Evolutionary conservation across 1,139 yeast genomes (phyloP), one percentile per base, ranked within the genome.

Genomic region (Suhomyces maxii): DNA sequence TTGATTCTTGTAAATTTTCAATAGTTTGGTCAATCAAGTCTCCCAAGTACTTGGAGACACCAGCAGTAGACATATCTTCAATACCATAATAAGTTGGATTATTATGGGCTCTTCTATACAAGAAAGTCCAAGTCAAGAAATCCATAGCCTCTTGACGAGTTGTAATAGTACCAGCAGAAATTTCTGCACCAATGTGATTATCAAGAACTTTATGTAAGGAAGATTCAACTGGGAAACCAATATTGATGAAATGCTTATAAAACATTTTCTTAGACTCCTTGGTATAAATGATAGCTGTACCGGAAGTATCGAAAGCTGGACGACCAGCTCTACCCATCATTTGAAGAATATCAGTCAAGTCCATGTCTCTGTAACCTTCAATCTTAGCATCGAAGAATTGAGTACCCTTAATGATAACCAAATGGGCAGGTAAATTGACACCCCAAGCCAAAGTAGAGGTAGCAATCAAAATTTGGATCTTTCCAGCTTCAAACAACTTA

Each of bases 391-490:
- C 96, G 60, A 84, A 88, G 57, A 84, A 87, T 60, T 88, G 95
- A 0, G 99, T 93, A 35, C 98, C 98, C 64, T 93, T 93, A 53
- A 93, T 88, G 42, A 93, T 83, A 8, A 93, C 99, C 57, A 93
- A 72, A 69, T 90, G 93, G 0, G 98, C 98, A 1, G 98, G 98
- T 52, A 93, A 76, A 60, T 93, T 93, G 36, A 93, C 97, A 58
- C 98, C 98, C 95, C 97, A 90, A 0, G 98, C 99, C 56, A 95
- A 77, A 1, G 99, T 93, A 18, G 97, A 87, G 0, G 99, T 93
- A 0, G 99, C 98, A 46, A 95, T 80, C 49, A 93, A 76, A 47
- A 93, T 85, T 68, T 93, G 99, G 41, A 93, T 84, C 63, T 89
- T 90, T 49, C 89, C 89, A 31, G 78, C 72, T 55, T 90, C 96